Conservation (phyloP, 2,329 filamentous ascomycete genomes). For the Pseudocercospora macadamiae region DNA sequence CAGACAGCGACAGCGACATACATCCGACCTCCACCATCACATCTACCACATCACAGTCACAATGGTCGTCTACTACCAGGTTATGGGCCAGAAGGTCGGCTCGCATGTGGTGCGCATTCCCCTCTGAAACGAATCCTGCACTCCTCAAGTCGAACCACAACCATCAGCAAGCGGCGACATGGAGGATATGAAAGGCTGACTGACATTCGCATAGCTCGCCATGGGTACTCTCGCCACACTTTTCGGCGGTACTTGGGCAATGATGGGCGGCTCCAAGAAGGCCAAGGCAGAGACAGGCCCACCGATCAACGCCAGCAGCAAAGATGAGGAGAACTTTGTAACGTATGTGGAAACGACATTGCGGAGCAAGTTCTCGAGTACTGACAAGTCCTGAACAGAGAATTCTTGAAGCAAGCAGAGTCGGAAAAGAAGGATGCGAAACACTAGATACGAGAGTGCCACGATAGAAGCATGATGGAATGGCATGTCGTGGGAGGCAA, state of each 20-base stretch:
- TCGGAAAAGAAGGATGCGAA: slow-evolving; percentile 22
- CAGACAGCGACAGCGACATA: slow-evolving; percentile 12
- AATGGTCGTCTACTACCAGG: slow-evolving; percentile 58
- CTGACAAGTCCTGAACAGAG: slow-evolving; percentile 19
- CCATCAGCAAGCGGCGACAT: neutral
- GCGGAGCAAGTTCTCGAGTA: neutral
- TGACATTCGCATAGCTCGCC: slow-evolving; percentile 54
- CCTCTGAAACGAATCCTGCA: neutral
- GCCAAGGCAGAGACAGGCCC: slow-evolving; percentile 53
- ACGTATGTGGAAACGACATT: slow-evolving; percentile 54
- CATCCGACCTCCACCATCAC: slow-evolving; percentile 9
- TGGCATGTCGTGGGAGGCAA: neutral
- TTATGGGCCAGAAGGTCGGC: slow-evolving; percentile 57
- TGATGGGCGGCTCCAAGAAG: slow-evolving; percentile 52
- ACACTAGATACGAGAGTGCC: slow-evolving; percentile 13
- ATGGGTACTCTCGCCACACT: slow-evolving; percentile 59
- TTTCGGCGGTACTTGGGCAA: slow-evolving; percentile 50
- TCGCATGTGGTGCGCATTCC: slow-evolving; percentile 53
- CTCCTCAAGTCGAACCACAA: slow-evolving; percentile 1
- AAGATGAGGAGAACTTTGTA: slow-evolving; percentile 70
- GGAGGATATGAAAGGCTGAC: neutral
- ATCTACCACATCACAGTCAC: slow-evolving; percentile 22
- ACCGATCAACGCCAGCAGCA: slow-evolving; percentile 66
- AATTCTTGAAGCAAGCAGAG: slow-evolving; percentile 30
- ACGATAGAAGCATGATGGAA: neutral